These are phyloP conservation scores for Telfairia occidentalis DNA, from an alignment of 331 rosid genomes.

Conservation along the genomic window DNA sequence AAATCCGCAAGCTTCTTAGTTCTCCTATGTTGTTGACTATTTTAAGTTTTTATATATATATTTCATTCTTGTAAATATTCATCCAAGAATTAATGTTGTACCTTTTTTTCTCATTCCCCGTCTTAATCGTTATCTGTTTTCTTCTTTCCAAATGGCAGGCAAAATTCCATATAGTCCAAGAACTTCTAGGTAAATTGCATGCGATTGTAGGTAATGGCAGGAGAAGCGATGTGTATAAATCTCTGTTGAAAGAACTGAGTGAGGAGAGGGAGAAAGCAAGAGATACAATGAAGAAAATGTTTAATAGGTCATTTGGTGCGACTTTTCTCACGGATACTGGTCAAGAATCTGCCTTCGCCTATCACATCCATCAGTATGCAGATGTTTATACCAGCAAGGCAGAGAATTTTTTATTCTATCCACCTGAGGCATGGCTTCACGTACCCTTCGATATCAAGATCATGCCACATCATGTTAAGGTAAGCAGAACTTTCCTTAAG, in stretches of 20 bases:
- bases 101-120: not conserved
- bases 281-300: slow-evolving; percentile 63
- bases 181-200: slow-evolving; percentile 76
- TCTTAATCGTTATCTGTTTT: slow-evolving; percentile 1
- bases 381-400: slow-evolving; percentile 97
- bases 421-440: slow-evolving; percentile 91
- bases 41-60: not conserved
- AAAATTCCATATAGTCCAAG: slow-evolving; percentile 76
- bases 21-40: not conserved
- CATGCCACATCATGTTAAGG: slow-evolving; percentile 97
- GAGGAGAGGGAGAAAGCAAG: slow-evolving; percentile 60
- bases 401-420: slow-evolving; percentile 71
- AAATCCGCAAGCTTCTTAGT: not conserved
- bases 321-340: slow-evolving; percentile 79
- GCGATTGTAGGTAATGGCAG: slow-evolving; percentile 41
- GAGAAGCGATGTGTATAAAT: slow-evolving; percentile 34
- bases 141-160: slow-evolving; percentile 45
- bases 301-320: slow-evolving; percentile 75
- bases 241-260: slow-evolving; percentile 58
- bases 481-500: slow-evolving; percentile 11
- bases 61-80: not conserved
- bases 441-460: slow-evolving; percentile 88
- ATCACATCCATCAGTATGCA: slow-evolving; percentile 90
- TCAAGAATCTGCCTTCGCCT: slow-evolving; percentile 92
- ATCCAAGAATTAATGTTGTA: not conserved